Conservation (phyloP, 2,329 filamentous ascomycete species). For the Curvularia hawaiiensis region DNA sequence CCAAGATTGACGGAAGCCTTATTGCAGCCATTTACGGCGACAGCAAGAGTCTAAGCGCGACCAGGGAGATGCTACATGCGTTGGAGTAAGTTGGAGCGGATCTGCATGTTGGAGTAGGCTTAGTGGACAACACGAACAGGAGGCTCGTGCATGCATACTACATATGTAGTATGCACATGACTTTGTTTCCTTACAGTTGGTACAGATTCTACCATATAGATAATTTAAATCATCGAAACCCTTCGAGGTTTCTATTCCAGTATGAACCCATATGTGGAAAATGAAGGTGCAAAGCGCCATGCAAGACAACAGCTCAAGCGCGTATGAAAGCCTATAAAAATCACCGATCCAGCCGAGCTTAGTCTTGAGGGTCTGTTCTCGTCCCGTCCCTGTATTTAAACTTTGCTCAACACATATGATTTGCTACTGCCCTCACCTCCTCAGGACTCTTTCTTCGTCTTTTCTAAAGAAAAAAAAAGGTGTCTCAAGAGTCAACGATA, state of each 20-base stretch:
- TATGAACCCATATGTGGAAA: neutral
- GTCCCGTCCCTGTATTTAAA: neutral
- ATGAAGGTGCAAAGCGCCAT: neutral
- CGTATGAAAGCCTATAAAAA: neutral
- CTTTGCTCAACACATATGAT: neutral
- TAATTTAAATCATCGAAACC: neutral
- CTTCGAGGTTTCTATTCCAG: neutral
- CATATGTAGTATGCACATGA: too few species aligned
- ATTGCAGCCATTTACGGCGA: conserved; percentile 55
- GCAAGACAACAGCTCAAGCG: neutral
- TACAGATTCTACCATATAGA: neutral
- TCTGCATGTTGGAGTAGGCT: neutral
- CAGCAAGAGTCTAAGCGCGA: conserved; percentile 48
- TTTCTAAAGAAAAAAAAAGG: too few species aligned
- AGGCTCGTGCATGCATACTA: neutral
- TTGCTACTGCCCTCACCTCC: neutral
- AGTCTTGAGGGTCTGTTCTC: neutral
- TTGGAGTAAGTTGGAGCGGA: conserved; percentile 26
- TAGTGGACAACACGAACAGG: neutral
- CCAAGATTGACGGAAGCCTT: conserved; percentile 51
- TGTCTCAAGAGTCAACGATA: neutral
- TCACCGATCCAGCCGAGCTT: neutral
- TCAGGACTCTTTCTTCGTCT: neutral
- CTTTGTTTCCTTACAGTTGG: neutral
- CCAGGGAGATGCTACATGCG: conserved; percentile 53